A percentile compares a stretch with the other conserved stretches of the same genome.
These are phyloP conservation scores for Ustilago vetiveriae DNA, from an alignment of 1,284 basidiomycete genomes.

Conservation along the genomic window DNA sequence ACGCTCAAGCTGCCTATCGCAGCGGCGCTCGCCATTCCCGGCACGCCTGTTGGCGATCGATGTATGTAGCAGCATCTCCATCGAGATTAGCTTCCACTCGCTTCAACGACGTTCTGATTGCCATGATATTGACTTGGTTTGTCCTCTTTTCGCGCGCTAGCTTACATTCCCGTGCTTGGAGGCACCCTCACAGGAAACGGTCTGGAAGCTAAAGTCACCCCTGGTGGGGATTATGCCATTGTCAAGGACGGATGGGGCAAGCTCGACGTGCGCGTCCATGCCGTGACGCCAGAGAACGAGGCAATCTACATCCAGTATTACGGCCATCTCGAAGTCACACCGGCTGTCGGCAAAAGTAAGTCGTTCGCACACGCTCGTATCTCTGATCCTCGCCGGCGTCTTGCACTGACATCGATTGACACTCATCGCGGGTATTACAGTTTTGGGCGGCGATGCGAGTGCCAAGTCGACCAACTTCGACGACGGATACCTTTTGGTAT, in stretches of 20 bases:
- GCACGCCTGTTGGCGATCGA: slow-evolving; percentile 35
- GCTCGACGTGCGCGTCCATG: slow-evolving; percentile 41
- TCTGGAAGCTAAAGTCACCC: slow-evolving; percentile 29
- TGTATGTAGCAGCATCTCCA: too few relatives aligned
- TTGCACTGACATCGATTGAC: not conserved
- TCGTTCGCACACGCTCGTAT: too few relatives aligned
- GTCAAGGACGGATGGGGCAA: slow-evolving; percentile 41
- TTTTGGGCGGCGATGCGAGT: slow-evolving; percentile 19
- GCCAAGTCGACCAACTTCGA: slow-evolving; percentile 41
- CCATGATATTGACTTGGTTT: not conserved
- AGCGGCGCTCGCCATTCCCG: slow-evolving; percentile 2
- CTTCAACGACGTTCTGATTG: not conserved
- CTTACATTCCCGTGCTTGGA: slow-evolving; percentile 25
- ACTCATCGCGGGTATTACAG: not conserved
- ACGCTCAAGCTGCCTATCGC: slow-evolving; percentile 27
- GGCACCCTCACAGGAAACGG: slow-evolving; percentile 27
- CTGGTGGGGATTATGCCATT: slow-evolving; percentile 40
- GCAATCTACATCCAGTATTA: slow-evolving; percentile 39
- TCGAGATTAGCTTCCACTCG: too few relatives aligned
- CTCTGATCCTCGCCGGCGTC: too few relatives aligned
- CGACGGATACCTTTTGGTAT: slow-evolving; percentile 34
- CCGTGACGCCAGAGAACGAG: slow-evolving; percentile 27
- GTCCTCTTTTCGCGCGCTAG: not conserved
- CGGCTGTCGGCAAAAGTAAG: slow-evolving; percentile 28
- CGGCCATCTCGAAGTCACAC: slow-evolving; percentile 33